Evolutionary conservation across 805 yeast genomes (phyloP).

Genomic region (Candida xiaguanensis): DNA sequence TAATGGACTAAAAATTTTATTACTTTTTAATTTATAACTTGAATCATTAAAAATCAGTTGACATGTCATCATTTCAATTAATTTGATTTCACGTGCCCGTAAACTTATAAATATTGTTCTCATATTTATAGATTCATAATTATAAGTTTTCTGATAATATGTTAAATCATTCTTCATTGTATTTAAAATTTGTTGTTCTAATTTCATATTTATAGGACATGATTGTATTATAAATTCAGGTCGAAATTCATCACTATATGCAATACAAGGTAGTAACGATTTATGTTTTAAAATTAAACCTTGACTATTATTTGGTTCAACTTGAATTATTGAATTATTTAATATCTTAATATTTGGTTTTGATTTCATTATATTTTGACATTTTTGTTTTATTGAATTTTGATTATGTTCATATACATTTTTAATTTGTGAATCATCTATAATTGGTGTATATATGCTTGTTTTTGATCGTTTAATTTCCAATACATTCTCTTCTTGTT

Average conservation of each 20-base stretch:
- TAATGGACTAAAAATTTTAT: slow-evolving; percentile 33
- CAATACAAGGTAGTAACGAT: slow-evolving; percentile 31
- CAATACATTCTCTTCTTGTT: slow-evolving; percentile 4
- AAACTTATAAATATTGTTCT: slow-evolving; percentile 41
- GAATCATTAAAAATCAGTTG: slow-evolving; percentile 8
- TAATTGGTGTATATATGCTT: slow-evolving; percentile 20
- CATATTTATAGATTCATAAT: slow-evolving; percentile 27
- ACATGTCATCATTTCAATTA: slow-evolving; percentile 33
- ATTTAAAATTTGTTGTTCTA: slow-evolving; percentile 45
- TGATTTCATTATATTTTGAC: slow-evolving; percentile 21
- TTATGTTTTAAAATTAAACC: slow-evolving; percentile 16
- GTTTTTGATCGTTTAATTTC: slow-evolving; percentile 20
- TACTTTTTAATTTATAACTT: slow-evolving; percentile 32
- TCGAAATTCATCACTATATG: slow-evolving; percentile 47
- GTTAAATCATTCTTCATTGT: slow-evolving; percentile 54
- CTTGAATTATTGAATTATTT: neutral
- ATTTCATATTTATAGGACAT: slow-evolving; percentile 47
- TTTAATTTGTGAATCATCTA: slow-evolving; percentile 14
- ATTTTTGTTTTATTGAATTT: slow-evolving; percentile 17
- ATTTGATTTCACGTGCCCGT: slow-evolving; percentile 42
- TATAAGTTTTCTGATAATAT: slow-evolving; percentile 36
- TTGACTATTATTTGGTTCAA: too few relatives aligned
- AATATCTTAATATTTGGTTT: slow-evolving; percentile 5
- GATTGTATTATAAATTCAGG: slow-evolving; percentile 55
- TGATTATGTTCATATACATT: slow-evolving; percentile 19